Percentiles rank a stretch among this genome's conserved stretches.
Conservation (phyloP, 495 filamentous ascomycete species). For the Podospora bellae-mahoneyi region DNA sequence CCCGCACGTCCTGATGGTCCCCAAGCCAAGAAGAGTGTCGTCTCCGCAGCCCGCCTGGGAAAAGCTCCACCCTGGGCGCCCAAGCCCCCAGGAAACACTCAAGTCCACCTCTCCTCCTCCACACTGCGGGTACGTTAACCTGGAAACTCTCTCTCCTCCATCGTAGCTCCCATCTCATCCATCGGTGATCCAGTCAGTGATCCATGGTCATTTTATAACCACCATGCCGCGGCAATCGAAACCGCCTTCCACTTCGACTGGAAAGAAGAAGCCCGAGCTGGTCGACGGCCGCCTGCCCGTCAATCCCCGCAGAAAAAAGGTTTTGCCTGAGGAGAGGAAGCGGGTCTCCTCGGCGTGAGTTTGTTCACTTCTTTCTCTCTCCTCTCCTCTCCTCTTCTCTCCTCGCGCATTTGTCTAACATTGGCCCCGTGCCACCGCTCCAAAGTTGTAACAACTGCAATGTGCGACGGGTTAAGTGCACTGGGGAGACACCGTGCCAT, state of each 20-base stretch:
- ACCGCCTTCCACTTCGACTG: background rate
- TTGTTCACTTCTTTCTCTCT: no score
- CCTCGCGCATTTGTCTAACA: background rate
- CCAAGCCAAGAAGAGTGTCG: background rate
- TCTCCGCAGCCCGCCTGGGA: background rate
- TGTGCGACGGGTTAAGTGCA: constrained; percentile 44
- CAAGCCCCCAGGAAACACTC: background rate
- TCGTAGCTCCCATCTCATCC: background rate
- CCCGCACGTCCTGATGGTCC: background rate
- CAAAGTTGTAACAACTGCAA: constrained; percentile 46
- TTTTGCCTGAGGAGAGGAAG: constrained; percentile 35
- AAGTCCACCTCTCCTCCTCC: background rate
- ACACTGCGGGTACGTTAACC: background rate
- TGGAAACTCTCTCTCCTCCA: background rate
- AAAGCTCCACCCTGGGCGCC: background rate
- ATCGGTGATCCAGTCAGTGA: background rate
- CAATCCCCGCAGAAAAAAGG: constrained; percentile 38
- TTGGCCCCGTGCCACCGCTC: background rate
- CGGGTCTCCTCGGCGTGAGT: constrained; percentile 38
- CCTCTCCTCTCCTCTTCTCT: background rate
- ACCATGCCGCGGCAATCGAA: background rate
- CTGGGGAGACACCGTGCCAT: constrained; percentile 36
- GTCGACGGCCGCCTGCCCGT: constrained; percentile 32
- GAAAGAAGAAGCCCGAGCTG: no score
- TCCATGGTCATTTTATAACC: background rate